These are phyloP conservation scores for Cyclotella cryptica DNA, from an alignment of 108 stramenopile species.

Conservation along the genomic window DNA sequence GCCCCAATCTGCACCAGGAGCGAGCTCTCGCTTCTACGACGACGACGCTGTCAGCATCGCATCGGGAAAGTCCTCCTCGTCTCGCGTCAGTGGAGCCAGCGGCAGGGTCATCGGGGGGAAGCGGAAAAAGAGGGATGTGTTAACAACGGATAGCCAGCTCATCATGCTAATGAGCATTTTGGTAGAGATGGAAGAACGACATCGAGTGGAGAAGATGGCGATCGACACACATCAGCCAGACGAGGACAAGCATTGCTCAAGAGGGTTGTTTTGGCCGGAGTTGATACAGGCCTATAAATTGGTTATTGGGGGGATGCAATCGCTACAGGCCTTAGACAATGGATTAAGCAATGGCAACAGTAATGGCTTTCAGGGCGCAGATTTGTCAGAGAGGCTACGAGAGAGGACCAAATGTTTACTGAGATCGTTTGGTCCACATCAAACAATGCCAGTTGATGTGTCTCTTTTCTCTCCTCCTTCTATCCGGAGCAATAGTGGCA, in stretches of 20 bases:
- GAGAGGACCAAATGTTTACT: slow-evolving; percentile 35
- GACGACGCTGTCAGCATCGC: slow-evolving; percentile 26
- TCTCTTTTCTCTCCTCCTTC: background rate
- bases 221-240: background rate
- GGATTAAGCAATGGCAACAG: background rate
- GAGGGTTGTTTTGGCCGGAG: slow-evolving; percentile 50
- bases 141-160: slow-evolving; percentile 31
- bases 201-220: background rate
- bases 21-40: background rate
- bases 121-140: slow-evolving; percentile 18
- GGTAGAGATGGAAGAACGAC: slow-evolving; percentile 37
- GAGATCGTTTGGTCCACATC: slow-evolving; percentile 28
- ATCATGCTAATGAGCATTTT: slow-evolving; percentile 34
- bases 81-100: slow-evolving; percentile 3
- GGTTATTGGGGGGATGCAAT: slow-evolving; percentile 72
- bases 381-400: slow-evolving; percentile 13
- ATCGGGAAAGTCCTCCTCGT: background rate
- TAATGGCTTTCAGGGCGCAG: background rate
- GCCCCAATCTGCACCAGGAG: background rate
- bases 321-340: slow-evolving; percentile 52
- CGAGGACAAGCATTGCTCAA: background rate
- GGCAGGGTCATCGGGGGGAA: slow-evolving; percentile 3
- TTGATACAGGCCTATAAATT: slow-evolving; percentile 70
- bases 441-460: background rate
- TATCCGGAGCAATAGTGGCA: background rate